Evolutionary conservation across 2,329 filamentous ascomycete species (phyloP), one percentile per base, ranked within the genome.

Genomic region (Nemania abortiva): DNA sequence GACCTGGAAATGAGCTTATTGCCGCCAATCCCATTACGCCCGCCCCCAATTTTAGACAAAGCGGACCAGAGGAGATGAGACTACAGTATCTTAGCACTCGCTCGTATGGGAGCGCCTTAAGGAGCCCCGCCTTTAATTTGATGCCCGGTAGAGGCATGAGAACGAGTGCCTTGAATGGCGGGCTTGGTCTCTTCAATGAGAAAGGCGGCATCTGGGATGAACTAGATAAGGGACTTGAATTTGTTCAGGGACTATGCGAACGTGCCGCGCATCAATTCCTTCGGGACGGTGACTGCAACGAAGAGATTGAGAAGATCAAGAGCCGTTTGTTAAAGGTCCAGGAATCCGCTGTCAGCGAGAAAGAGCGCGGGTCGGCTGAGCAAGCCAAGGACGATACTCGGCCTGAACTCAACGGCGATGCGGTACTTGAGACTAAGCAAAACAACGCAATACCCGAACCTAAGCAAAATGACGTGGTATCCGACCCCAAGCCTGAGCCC

Each of bases 241-340:
- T 89, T 71, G 92, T 93, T 5, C 94, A 97, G 79, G 87, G 87
- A 65, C 88, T 94, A 74, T 97, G 93, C 78, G 95, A 98, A 81
- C 90, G 90, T 63, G 95, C 92, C 2, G 95, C 95, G 0, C 94
- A 97, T 77, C 93, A 97, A 76, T 94, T 96, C 70, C 84, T 98
- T n/a, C 89, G 95, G 27, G 92, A 94, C 62, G 95, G 94, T 11
- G 91, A 96, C 76, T 97, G 95, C 80, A 87, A 84, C n/a, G 87
- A 89, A 20, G 93, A 97, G 79, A 86, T 97, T 47, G 84, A 85
- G 29, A 90, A 89, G 55, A 91, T 95, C 62, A 88, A 90, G 76
- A 84, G 85, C 66, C 88, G 89, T 18, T 87, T 97, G 52, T 81
- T 82, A 9, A 86, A 90, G 64, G 89, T 94, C 0, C 84, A 90